Percentiles rank a stretch among this genome's conserved stretches.
Conservation (phyloP, 441 rosid species). For the Geranium incanum region DNA sequence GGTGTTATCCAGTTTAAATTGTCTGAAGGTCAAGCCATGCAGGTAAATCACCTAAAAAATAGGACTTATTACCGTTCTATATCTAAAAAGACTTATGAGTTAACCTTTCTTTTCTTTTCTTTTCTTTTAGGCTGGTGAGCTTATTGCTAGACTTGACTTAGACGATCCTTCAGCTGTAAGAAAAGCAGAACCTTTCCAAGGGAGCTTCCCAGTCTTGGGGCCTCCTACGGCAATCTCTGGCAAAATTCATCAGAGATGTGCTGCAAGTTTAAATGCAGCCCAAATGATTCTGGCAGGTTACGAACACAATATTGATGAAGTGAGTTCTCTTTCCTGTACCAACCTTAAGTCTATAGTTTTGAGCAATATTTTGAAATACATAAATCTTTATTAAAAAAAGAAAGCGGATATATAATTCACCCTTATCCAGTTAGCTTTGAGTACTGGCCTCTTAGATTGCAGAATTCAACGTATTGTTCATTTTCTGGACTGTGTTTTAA, state of each 20-base stretch:
- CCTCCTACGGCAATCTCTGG: constrained; percentile 96
- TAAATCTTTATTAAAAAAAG: not conserved
- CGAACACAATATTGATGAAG: constrained; percentile 90
- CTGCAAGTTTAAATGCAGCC: constrained; percentile 89
- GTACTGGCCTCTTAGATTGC: not conserved
- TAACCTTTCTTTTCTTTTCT: constrained; percentile 9
- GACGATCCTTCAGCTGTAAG: constrained; percentile 99
- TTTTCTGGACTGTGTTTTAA: not conserved
- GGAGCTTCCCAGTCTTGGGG: constrained; percentile 80
- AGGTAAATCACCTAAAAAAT: constrained; percentile 43
- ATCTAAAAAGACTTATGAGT: constrained; percentile 17
- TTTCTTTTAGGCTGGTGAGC: constrained; percentile 85
- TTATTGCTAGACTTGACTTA: constrained; percentile 88
- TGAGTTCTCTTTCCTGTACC: constrained; percentile 29
- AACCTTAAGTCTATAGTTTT: constrained; percentile 15
- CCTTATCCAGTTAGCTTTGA: not conserved
- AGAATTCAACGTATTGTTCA: not conserved
- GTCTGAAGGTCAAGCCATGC: constrained; percentile 99
- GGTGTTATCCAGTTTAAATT: constrained; percentile 77
- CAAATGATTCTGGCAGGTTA: constrained; percentile 99
- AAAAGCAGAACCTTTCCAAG: constrained; percentile 95
- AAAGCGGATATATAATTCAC: constrained; percentile 10
- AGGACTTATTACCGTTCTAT: not conserved
- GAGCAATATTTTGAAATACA: not conserved
- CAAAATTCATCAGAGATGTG: constrained; percentile 98